Conservation (phyloP, 2,329 filamentous ascomycete genomes). For the Tetracladium maxilliforme region DNA sequence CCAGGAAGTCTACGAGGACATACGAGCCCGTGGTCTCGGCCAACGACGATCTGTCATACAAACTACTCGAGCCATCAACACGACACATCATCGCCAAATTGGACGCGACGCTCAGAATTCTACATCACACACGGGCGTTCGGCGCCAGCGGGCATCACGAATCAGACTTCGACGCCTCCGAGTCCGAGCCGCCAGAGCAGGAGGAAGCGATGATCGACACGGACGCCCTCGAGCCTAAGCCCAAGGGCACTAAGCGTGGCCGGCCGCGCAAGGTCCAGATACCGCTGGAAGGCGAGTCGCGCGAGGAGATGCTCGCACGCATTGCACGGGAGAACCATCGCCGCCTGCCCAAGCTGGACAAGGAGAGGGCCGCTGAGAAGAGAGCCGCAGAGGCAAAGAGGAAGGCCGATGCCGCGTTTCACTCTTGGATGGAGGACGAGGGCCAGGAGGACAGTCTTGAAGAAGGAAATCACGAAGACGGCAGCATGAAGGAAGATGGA, state of each 20-base stretch:
- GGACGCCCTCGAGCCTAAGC: not conserved
- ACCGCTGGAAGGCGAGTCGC: slow-evolving; percentile 26
- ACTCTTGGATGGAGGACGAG: no score
- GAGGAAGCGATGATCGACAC: not conserved
- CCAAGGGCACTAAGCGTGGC: slow-evolving; percentile 1
- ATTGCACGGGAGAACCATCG: slow-evolving; percentile 25
- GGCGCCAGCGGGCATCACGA: slow-evolving; percentile 1
- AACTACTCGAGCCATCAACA: slow-evolving; percentile 51
- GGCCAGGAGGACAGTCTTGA: no score
- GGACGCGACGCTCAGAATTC: slow-evolving; percentile 51
- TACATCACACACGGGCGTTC: slow-evolving; percentile 47
- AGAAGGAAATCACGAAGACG: no score
- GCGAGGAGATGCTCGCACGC: slow-evolving; percentile 28
- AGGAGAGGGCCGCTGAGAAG: no score
- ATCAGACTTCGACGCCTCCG: slow-evolving; percentile 1
- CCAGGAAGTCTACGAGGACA: no score
- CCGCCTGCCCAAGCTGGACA: no score
- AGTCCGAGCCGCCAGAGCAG: slow-evolving; percentile 4
- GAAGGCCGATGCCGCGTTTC: no score
- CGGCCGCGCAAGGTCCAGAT: slow-evolving; percentile 16
- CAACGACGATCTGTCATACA: slow-evolving; percentile 54
- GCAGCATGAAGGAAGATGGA: not conserved
- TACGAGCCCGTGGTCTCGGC: slow-evolving; percentile 42
- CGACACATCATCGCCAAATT: slow-evolving; percentile 56
- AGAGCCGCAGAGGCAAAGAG: no score